A percentile compares a stretch with the other conserved stretches of the same genome.
Conservation (phyloP, 2,329 filamentous ascomycete genomes). For the Sporothrix brasiliensis region DNA sequence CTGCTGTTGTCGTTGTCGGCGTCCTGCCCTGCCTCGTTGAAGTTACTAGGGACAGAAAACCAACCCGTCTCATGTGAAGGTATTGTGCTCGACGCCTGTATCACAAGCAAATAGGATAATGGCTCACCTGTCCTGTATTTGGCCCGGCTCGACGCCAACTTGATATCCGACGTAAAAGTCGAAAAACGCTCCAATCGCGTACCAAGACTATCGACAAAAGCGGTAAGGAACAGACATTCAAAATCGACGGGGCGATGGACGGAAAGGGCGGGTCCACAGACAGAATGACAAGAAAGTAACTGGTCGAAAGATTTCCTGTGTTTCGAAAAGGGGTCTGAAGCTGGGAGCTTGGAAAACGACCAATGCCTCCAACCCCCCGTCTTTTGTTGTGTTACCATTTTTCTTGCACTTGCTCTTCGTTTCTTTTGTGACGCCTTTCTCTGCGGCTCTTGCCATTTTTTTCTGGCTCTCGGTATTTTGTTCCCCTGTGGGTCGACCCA, state of each 20-base stretch:
- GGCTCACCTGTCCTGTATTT: background rate
- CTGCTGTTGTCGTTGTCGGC: background rate
- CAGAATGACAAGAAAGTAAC: background rate
- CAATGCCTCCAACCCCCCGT: background rate
- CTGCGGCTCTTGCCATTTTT: background rate
- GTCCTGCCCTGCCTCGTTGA: background rate
- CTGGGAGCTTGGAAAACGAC: background rate
- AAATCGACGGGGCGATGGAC: conserved; percentile 9
- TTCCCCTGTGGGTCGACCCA: background rate
- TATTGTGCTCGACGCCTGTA: background rate
- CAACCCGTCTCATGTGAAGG: background rate
- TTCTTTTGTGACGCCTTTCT: conserved; percentile 1
- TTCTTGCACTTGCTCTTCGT: background rate
- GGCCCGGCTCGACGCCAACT: background rate
- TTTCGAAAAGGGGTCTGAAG: background rate
- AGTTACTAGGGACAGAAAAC: background rate
- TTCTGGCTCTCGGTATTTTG: background rate
- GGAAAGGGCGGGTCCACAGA: background rate
- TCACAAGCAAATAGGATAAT: conserved; percentile 17
- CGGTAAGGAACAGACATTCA: background rate
- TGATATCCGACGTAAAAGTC: background rate
- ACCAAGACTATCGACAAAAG: conserved; percentile 7
- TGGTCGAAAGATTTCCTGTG: background rate
- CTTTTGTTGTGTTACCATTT: conserved; percentile 11
- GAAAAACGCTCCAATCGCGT: conserved; percentile 3